These are phyloP conservation scores for Aureobasidium subglaciale DNA, from an alignment of 2,329 filamentous ascomycete species.

Conservation along the genomic window DNA sequence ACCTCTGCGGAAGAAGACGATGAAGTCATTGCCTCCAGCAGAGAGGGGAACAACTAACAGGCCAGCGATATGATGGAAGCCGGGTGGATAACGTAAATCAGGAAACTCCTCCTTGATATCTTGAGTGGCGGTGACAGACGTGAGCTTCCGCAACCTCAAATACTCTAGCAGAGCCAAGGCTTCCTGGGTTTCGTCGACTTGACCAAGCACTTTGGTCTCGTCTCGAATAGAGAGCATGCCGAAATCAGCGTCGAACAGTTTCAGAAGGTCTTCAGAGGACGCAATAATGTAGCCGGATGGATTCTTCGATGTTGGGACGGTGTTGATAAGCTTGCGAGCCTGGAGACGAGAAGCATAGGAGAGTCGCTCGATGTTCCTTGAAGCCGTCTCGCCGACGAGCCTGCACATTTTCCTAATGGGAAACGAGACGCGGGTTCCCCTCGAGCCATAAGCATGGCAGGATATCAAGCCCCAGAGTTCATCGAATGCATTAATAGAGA, in stretches of 20 bases:
- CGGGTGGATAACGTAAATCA: constrained; percentile 70
- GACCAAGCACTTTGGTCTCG: constrained; percentile 81
- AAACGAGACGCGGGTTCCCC: constrained; percentile 85
- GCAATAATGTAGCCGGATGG: constrained; percentile 86
- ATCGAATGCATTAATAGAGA: constrained; percentile 79
- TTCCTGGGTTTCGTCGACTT: constrained; percentile 70
- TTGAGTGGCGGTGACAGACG: constrained; percentile 69
- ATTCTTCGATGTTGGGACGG: constrained; percentile 70
- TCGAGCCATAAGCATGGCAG: constrained; percentile 70
- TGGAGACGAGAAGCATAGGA: constrained; percentile 81
- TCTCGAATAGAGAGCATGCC: constrained; percentile 76
- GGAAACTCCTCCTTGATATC: constrained; percentile 72
- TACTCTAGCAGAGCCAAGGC: constrained; percentile 80
- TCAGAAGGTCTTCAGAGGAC: constrained; percentile 76
- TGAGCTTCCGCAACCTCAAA: constrained; percentile 65
- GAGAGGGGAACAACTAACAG: constrained; percentile 76
- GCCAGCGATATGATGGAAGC: constrained; percentile 71
- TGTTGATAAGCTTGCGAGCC: constrained; percentile 82
- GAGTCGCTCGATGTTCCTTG: constrained; percentile 77
- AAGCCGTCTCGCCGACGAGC: constrained; percentile 76
- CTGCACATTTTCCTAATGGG: constrained; percentile 90
- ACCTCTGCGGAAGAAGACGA: constrained; percentile 79
- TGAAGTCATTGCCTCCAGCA: constrained; percentile 70
- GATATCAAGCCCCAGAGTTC: constrained; percentile 85
- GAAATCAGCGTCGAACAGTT: constrained; percentile 80